Conservation (phyloP, 1,284 basidiomycete species). For the Marasmius tenuissimus region DNA sequence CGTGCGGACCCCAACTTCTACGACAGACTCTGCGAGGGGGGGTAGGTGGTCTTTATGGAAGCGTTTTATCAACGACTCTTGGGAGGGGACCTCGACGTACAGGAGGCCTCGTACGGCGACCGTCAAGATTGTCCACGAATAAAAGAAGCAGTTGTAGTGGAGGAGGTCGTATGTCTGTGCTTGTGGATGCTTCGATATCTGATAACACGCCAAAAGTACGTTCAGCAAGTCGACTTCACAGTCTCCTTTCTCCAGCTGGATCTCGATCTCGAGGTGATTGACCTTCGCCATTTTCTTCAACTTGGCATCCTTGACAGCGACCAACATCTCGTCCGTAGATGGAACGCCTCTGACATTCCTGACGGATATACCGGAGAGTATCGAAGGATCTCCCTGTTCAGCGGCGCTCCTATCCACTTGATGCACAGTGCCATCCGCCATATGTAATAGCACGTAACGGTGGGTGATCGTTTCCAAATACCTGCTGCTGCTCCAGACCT, state of each 20-base stretch:
- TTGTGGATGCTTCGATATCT: background rate
- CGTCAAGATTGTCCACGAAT: slow-evolving; percentile 7
- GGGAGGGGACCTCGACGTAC: background rate
- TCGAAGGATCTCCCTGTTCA: background rate
- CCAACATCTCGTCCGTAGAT: background rate
- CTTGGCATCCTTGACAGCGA: background rate
- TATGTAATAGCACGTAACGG: background rate
- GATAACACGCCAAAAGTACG: background rate
- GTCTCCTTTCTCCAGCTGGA: background rate
- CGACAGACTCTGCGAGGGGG: background rate
- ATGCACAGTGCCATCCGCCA: background rate
- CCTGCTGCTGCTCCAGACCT: background rate
- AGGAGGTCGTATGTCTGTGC: background rate
- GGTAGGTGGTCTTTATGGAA: background rate
- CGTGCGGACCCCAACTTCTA: background rate
- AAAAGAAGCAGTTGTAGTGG: slow-evolving; percentile 4
- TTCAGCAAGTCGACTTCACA: background rate
- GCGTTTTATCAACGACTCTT: background rate
- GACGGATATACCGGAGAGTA: background rate
- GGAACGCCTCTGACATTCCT: background rate
- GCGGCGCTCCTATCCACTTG: background rate
- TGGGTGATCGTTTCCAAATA: background rate
- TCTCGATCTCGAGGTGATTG: background rate
- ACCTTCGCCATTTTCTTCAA: background rate
- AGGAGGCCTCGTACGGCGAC: background rate